These are phyloP conservation scores for Starmerella roubikii DNA, from an alignment of 805 yeast species.

Conservation along the genomic window DNA sequence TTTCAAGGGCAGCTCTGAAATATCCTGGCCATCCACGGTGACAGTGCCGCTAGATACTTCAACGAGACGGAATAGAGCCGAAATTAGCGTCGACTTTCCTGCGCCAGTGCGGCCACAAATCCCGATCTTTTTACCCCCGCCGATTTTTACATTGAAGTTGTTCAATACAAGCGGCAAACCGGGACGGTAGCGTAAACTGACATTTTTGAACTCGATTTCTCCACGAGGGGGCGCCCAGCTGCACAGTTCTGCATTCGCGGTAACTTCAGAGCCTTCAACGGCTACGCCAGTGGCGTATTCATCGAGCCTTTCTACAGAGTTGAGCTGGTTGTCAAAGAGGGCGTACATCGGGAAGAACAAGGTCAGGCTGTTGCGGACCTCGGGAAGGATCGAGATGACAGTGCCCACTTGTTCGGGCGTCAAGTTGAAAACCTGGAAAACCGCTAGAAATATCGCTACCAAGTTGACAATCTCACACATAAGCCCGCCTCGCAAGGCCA, in stretches of 20 bases:
- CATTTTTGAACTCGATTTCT: conserved; percentile 40
- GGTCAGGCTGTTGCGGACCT: conserved; percentile 40
- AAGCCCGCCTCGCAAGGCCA: conserved; percentile 45
- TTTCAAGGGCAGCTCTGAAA: conserved; percentile 45
- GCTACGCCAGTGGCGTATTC: conserved; percentile 40
- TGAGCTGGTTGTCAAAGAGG: conserved; percentile 59
- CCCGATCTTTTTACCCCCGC: conserved; percentile 56
- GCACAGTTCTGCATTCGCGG: conserved; percentile 34
- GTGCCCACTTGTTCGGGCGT: conserved; percentile 53
- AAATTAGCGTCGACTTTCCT: conserved; percentile 66
- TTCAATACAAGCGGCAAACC: conserved; percentile 53
- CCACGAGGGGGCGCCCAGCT: conserved; percentile 53
- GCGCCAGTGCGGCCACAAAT: conserved; percentile 87
- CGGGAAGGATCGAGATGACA: conserved; percentile 44
- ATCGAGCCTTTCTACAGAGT: conserved; percentile 54
- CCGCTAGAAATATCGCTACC: conserved; percentile 44
- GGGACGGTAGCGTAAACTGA: conserved; percentile 48
- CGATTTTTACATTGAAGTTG: conserved; percentile 36
- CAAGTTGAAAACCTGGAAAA: conserved; percentile 42
- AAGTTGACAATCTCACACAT: conserved; percentile 40
- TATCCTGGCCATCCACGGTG: conserved; percentile 54
- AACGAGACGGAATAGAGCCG: conserved; percentile 51
- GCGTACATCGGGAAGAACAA: conserved; percentile 50
- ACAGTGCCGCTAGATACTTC: conserved; percentile 44
- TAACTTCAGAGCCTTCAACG: conserved; percentile 52